These are phyloP conservation scores for Chloranthus sessilifolius DNA, from an alignment of 164 flowering plant genomes.

Conservation along the genomic window DNA sequence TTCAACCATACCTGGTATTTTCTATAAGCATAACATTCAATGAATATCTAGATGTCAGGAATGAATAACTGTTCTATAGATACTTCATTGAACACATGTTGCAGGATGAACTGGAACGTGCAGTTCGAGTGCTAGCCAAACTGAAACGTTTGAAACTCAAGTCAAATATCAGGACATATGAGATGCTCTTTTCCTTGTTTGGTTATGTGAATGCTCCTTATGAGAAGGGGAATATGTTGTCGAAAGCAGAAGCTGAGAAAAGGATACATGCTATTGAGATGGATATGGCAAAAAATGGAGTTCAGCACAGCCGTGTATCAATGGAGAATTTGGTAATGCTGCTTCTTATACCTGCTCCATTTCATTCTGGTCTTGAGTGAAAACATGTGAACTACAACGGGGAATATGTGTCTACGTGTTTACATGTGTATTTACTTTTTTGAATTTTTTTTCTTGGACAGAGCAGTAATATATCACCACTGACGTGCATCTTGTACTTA, in stretches of 20 bases:
- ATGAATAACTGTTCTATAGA: too few species aligned
- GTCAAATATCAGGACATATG: constrained; percentile 73
- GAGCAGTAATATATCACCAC: too few species aligned
- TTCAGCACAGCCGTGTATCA: constrained; percentile 61
- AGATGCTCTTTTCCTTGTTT: constrained; percentile 74
- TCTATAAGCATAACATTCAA: too few species aligned
- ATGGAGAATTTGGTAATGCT: constrained; percentile 60
- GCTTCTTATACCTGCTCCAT: background rate
- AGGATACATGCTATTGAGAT: constrained; percentile 64
- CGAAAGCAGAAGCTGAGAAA: constrained; percentile 47
- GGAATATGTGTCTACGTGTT: too few species aligned
- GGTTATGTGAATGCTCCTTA: constrained; percentile 86
- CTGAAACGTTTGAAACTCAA: constrained; percentile 48
- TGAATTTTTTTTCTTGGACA: too few species aligned
- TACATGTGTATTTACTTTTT: too few species aligned
- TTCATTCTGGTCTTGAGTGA: background rate
- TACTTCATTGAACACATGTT: constrained; percentile 11
- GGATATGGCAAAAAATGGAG: constrained; percentile 65
- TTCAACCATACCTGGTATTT: too few species aligned
- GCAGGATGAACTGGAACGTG: constrained; percentile 88
- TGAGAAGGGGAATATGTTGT: constrained; percentile 54
- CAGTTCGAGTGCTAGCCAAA: constrained; percentile 53
- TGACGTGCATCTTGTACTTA: too few species aligned
- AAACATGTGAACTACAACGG: background rate
- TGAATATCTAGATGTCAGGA: too few species aligned